These are phyloP conservation scores for Yarrowia sp. DNA, from an alignment of 805 yeast genomes.

Conservation along the genomic window DNA sequence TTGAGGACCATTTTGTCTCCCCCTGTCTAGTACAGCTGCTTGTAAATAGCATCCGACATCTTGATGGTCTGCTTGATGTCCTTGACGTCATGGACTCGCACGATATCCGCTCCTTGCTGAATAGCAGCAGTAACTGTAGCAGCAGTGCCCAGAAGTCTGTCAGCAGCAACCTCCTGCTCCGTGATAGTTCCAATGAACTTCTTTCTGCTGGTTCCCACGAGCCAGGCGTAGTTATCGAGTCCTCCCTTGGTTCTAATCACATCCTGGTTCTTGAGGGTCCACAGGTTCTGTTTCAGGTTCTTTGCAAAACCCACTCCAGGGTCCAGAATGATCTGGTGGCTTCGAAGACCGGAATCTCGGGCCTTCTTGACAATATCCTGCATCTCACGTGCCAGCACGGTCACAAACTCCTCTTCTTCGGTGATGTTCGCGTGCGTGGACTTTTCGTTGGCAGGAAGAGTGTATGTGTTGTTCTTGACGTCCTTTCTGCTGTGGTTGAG, in stretches of 20 bases:
- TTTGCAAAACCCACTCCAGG: slow-evolving; percentile 99
- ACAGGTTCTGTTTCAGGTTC: slow-evolving; percentile 69
- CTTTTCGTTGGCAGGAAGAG: slow-evolving; percentile 60
- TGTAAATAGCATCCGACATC: slow-evolving; percentile 78
- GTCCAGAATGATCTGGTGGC: slow-evolving; percentile 92
- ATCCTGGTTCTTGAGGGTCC: slow-evolving; percentile 57
- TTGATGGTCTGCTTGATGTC: slow-evolving; percentile 61
- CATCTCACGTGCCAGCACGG: slow-evolving; percentile 71
- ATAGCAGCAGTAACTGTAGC: slow-evolving; percentile 77
- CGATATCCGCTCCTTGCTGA: slow-evolving; percentile 76
- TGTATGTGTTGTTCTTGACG: slow-evolving; percentile 69
- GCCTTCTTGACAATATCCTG: slow-evolving; percentile 63
- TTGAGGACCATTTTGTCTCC: background rate
- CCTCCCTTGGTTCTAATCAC: slow-evolving; percentile 42
- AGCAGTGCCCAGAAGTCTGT: slow-evolving; percentile 78
- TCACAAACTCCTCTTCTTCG: slow-evolving; percentile 50
- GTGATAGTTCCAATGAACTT: slow-evolving; percentile 80
- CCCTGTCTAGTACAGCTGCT: slow-evolving; percentile 43
- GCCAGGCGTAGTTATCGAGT: slow-evolving; percentile 61
- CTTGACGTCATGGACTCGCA: slow-evolving; percentile 85
- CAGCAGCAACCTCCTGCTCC: slow-evolving; percentile 60
- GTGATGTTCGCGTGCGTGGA: slow-evolving; percentile 44
- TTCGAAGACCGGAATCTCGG: slow-evolving; percentile 64
- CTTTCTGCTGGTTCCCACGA: slow-evolving; percentile 90
- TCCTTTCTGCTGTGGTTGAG: slow-evolving; percentile 87